Evolutionary conservation across 2,329 filamentous ascomycete species (phyloP).

Genomic region (Colletotrichum tropicale): DNA sequence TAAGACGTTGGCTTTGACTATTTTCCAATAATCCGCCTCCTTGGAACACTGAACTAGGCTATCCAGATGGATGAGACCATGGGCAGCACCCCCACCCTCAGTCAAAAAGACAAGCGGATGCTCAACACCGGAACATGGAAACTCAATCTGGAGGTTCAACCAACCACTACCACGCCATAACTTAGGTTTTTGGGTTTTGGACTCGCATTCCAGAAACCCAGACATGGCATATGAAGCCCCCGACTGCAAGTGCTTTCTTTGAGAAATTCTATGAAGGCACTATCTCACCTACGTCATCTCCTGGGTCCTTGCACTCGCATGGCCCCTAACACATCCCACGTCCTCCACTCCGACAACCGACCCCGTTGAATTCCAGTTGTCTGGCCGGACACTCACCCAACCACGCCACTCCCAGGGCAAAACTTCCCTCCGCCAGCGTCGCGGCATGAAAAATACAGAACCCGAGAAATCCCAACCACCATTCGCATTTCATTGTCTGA

Average conservation of each 20-base stretch:
- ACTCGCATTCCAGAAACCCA: neutral
- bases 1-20: neutral
- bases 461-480: neutral
- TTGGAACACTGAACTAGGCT: neutral
- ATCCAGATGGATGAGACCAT: neutral
- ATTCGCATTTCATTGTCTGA: neutral
- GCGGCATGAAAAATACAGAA: neutral
- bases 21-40: neutral
- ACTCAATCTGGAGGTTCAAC: neutral
- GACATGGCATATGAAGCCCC: neutral
- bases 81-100: neutral
- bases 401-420: neutral
- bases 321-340: neutral
- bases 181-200: neutral
- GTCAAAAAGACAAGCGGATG: neutral
- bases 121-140: neutral
- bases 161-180: neutral
- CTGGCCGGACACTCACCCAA: neutral
- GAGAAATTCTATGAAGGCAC: neutral
- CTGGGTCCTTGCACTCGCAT: neutral
- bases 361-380: neutral
- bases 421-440: neutral
- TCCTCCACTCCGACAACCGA: neutral
- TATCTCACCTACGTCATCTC: neutral
- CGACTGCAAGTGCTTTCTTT: neutral